Conservation (phyloP, 1,284 basidiomycete genomes). For the Trichosporon sp. region DNA sequence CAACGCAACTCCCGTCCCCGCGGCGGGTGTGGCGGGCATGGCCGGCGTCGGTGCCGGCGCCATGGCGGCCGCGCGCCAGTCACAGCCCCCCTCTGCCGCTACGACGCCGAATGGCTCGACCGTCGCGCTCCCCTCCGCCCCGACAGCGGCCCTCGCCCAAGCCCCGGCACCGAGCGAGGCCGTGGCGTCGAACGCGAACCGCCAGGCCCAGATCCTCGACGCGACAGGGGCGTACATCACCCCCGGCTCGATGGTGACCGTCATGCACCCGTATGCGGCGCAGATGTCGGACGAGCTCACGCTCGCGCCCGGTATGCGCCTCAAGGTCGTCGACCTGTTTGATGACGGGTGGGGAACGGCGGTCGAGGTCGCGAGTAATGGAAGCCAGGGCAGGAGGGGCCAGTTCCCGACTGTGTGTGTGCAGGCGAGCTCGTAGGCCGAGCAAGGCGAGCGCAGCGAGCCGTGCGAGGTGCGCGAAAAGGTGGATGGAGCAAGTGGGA, state of each 20-base stretch:
- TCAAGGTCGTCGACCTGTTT: conserved; percentile 49
- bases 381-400: conserved; percentile 47
- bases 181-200: background rate
- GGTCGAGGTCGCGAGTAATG: conserved; percentile 28
- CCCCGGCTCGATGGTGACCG: conserved; percentile 20
- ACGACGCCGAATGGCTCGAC: background rate
- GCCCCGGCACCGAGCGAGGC: background rate
- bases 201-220: conserved; percentile 18
- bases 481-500: too few relatives aligned
- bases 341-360: conserved; percentile 56
- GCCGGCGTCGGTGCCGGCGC: conserved; percentile 16
- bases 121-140: background rate
- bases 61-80: background rate
- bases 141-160: background rate
- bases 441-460: background rate
- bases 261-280: conserved; percentile 42
- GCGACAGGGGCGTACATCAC: conserved; percentile 21
- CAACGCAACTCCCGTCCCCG: background rate
- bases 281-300: conserved; percentile 54
- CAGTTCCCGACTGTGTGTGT: conserved; percentile 52
- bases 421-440: background rate
- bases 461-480: too few relatives aligned
- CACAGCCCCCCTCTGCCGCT: background rate
- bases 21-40: background rate
- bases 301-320: conserved; percentile 51